Evolutionary conservation across 306 rosid species (phyloP).

Genomic region (Hippophae gyantsensis): DNA sequence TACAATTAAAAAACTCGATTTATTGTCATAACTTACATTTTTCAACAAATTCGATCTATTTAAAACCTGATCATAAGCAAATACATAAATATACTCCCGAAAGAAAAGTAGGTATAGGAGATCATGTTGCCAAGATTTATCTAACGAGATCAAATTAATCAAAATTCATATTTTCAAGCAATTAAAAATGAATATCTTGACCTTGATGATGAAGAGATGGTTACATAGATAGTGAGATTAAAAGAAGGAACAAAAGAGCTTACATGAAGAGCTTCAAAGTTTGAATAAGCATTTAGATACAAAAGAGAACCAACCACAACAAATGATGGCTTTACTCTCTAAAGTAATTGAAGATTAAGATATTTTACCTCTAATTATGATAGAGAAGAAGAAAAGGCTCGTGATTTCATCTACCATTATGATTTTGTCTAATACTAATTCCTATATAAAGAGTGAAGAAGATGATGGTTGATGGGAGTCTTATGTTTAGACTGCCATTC

Average conservation of each 20-base stretch:
- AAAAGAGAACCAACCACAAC: conserved; percentile 66
- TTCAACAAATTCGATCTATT: neutral
- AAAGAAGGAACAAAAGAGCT: conserved; percentile 58
- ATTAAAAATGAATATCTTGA: conserved; percentile 21
- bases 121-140: neutral
- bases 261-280: conserved; percentile 51
- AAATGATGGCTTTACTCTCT: conserved; percentile 68
- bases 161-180: conserved; percentile 9
- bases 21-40: conserved; percentile 2
- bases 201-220: conserved; percentile 41
- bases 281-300: conserved; percentile 66
- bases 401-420: conserved; percentile 1
- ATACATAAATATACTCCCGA: neutral
- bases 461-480: too few species aligned
- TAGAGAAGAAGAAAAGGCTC: conserved; percentile 40
- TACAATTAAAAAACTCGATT: neutral
- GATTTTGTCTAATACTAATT: too few species aligned
- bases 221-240: conserved; percentile 52
- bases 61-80: conserved; percentile 7
- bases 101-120: neutral
- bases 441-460: too few species aligned
- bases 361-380: conserved; percentile 41
- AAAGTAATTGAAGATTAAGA: conserved; percentile 67
- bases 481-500: too few species aligned
- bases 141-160: neutral